Conservation (phyloP, 2,329 filamentous ascomycete species). For the Talaromyces funiculosus region DNA sequence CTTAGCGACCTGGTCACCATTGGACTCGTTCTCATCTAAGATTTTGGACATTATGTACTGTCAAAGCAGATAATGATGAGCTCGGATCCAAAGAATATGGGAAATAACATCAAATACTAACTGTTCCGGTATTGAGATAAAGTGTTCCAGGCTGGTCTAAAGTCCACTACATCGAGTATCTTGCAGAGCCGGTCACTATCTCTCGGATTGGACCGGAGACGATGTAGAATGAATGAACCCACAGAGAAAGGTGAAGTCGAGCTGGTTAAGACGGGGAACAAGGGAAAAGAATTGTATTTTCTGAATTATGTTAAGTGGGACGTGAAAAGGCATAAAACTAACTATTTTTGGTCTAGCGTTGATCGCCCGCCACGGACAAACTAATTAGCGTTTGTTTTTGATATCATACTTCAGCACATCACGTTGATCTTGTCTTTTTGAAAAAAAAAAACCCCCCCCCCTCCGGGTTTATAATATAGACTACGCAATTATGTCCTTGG, state of each 20-base stretch:
- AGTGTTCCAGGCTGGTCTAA: not conserved
- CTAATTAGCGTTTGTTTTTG: not conserved
- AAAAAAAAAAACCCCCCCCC: not conserved
- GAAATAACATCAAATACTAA: not conserved
- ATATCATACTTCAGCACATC: not conserved
- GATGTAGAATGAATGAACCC: not conserved
- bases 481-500: slow-evolving; percentile 18
- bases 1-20: not conserved
- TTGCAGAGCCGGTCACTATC: not conserved
- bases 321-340: not conserved
- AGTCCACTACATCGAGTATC: not conserved
- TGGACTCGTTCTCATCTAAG: not conserved
- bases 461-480: not conserved
- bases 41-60: not conserved
- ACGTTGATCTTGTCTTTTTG: not conserved
- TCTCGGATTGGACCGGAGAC: too few species aligned
- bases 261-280: not conserved
- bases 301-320: not conserved
- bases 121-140: not conserved
- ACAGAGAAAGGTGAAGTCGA: not conserved
- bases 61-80: not conserved
- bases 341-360: not conserved
- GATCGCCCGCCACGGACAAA: not conserved
- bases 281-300: not conserved
- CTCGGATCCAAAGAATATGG: not conserved